phyloP scores from a whole-genome alignment of 1,139 yeast species.

The Protomyces arabidopsidicola region DNA sequence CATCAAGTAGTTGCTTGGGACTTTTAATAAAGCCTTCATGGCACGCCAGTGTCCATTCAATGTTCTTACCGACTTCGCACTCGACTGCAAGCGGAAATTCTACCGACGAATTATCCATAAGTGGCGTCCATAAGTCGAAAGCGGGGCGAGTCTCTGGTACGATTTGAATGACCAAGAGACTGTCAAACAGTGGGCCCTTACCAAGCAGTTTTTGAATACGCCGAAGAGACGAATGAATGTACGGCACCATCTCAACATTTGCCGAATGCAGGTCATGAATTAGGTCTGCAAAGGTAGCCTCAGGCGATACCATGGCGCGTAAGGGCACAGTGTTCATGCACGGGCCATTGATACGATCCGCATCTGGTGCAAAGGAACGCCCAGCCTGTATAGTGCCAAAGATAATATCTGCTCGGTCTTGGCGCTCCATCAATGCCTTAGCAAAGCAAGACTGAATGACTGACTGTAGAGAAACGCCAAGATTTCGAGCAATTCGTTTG shows the following conservation, averaged over 20 bases:
- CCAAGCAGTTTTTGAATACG: slow-evolving; percentile 14
- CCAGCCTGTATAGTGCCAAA: slow-evolving; percentile 34
- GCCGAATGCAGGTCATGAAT: slow-evolving; percentile 22
- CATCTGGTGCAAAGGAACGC: slow-evolving; percentile 29
- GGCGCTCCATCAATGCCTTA: slow-evolving; percentile 27
- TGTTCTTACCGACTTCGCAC: slow-evolving; percentile 14
- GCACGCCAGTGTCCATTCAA: slow-evolving; percentile 31
- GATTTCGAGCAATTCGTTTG: neutral
- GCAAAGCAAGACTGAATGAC: slow-evolving; percentile 33
- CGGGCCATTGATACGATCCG: slow-evolving; percentile 33
- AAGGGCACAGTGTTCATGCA: slow-evolving; percentile 34
- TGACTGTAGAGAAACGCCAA: slow-evolving; percentile 33
- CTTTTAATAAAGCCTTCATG: slow-evolving; percentile 10
- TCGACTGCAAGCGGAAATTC: slow-evolving; percentile 35
- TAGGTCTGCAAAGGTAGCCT: slow-evolving; percentile 6
- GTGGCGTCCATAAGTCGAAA: slow-evolving; percentile 23
- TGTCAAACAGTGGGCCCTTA: slow-evolving; percentile 32
- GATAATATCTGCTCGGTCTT: slow-evolving; percentile 22
- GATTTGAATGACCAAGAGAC: slow-evolving; percentile 33
- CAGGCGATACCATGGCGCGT: slow-evolving; percentile 11
- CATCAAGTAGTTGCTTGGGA: neutral
- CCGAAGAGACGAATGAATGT: slow-evolving; percentile 29
- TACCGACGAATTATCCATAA: slow-evolving; percentile 19
- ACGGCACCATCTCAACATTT: slow-evolving; percentile 15
- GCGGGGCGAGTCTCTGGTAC: neutral